Conservation (phyloP, 495 filamentous ascomycete genomes). For the Hyphodiscus hymeniophilus region DNA sequence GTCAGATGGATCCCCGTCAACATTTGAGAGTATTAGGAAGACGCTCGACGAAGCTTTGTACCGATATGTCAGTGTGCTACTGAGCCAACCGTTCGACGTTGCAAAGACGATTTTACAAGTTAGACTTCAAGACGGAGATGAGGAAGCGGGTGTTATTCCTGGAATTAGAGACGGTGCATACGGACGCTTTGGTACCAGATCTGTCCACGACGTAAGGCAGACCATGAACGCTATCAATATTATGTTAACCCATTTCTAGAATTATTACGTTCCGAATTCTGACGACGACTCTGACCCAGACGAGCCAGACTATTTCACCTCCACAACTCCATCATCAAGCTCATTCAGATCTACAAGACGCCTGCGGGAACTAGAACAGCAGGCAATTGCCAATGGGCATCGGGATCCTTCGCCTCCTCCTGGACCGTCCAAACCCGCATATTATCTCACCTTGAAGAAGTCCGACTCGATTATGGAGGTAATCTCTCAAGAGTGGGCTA, state of each 20-base stretch:
- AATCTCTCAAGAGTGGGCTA: slow-evolving; percentile 77
- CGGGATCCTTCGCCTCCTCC: slow-evolving; percentile 29
- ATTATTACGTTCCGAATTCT: slow-evolving; percentile 23
- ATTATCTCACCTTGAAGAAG: slow-evolving; percentile 59
- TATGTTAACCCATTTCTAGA: slow-evolving; percentile 8
- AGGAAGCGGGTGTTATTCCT: slow-evolving; percentile 21
- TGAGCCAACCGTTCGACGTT: slow-evolving; percentile 94
- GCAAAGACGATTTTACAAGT: slow-evolving; percentile 90
- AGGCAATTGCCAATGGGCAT: too few species aligned
- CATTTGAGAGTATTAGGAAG: slow-evolving; percentile 60
- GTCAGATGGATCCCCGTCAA: slow-evolving; percentile 63
- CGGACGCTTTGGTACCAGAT: slow-evolving; percentile 30
- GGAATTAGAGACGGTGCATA: slow-evolving; percentile 21
- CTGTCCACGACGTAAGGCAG: slow-evolving; percentile 40
- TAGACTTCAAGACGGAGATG: slow-evolving; percentile 41
- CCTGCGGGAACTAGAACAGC: slow-evolving; percentile 35
- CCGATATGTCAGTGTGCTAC: slow-evolving; percentile 75
- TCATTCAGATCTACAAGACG: slow-evolving; percentile 42
- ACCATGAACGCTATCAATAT: too few species aligned
- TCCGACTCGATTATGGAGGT: slow-evolving; percentile 71
- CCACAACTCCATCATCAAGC: slow-evolving; percentile 47
- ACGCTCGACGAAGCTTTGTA: slow-evolving; percentile 72
- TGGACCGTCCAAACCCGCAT: slow-evolving; percentile 24
- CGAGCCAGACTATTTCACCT: slow-evolving; percentile 80
- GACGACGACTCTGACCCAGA: slow-evolving; percentile 66